A percentile compares a stretch with the other conserved stretches of the same genome.
Evolutionary conservation across 106 monocot species (phyloP).

Genomic region (Dioscorea zingiberensis): DNA sequence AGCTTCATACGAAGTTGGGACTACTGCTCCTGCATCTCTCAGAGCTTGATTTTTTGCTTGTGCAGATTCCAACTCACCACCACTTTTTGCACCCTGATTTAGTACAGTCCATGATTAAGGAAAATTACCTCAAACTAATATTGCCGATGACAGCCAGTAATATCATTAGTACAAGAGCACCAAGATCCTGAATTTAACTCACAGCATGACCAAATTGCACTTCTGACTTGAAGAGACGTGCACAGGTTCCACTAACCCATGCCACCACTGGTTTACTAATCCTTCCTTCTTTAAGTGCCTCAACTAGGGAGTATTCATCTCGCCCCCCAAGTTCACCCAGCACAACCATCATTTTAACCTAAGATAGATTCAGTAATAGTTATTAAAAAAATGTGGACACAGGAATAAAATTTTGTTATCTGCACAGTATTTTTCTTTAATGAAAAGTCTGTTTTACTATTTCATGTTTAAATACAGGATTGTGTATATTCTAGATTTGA

Average conservation of each 20-base stretch:
- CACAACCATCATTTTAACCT: slow-evolving; percentile 98
- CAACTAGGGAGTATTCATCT: slow-evolving; percentile 95
- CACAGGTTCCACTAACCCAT: slow-evolving; percentile 99
- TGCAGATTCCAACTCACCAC: slow-evolving; percentile 94
- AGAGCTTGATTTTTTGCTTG: slow-evolving; percentile 94
- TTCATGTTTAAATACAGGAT: no score
- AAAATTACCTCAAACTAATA: no score
- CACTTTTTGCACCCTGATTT: slow-evolving; percentile 93
- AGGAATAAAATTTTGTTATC: no score
- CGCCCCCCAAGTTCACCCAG: slow-evolving; percentile 92
- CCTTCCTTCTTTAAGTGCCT: slow-evolving; percentile 83
- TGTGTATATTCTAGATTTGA: no score
- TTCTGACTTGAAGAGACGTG: slow-evolving; percentile 95
- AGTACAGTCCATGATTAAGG: background rate
- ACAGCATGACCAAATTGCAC: slow-evolving; percentile 99
- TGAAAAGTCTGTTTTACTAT: no score
- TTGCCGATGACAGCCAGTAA: no score
- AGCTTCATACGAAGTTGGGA: slow-evolving; percentile 95
- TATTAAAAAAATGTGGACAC: no score
- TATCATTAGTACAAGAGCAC: no score
- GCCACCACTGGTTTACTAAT: slow-evolving; percentile 95
- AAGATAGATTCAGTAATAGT: slow-evolving; percentile 1
- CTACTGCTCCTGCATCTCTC: slow-evolving; percentile 86
- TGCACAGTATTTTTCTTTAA: no score
- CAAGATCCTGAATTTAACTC: slow-evolving; percentile 24